Evolutionary conservation across 2,329 filamentous ascomycete species (phyloP).

Genomic region (Diaporthe velutina): DNA sequence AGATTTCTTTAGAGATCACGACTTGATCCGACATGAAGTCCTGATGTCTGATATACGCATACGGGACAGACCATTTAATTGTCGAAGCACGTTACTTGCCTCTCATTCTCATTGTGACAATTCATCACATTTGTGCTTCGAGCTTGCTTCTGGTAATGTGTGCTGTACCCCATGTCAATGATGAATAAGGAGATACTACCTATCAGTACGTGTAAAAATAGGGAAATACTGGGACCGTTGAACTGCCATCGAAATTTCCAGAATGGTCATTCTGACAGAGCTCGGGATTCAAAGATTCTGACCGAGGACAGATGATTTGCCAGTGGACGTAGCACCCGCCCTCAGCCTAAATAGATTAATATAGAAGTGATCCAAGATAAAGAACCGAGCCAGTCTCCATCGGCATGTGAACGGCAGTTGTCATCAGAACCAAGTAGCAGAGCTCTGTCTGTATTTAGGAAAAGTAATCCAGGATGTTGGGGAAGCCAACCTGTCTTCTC

Average conservation of each 20-base stretch:
- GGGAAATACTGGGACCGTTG: not conserved
- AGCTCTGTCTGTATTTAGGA: not conserved
- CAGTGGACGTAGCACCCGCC: not conserved
- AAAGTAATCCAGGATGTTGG: not conserved
- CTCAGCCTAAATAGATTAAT: slow-evolving; percentile 27
- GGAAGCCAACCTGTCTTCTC: not conserved
- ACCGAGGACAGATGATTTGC: slow-evolving; percentile 17
- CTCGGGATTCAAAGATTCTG: not conserved
- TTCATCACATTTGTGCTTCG: not conserved
- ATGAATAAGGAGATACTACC: not conserved
- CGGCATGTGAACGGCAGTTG: not conserved
- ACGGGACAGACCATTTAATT: not conserved
- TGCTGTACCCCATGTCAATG: not conserved
- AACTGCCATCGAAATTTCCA: not conserved
- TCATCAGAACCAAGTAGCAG: not conserved
- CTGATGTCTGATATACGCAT: no score
- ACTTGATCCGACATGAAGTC: not conserved
- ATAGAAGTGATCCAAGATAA: not conserved
- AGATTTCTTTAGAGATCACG: not conserved
- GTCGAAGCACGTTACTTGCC: not conserved
- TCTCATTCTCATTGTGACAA: not conserved
- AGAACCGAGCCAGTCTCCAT: not conserved
- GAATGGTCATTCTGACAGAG: not conserved
- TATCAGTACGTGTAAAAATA: not conserved
- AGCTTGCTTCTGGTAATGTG: no score